Evolutionary conservation across 805 yeast species (phyloP).

Genomic region (Metschnikowia matae): DNA sequence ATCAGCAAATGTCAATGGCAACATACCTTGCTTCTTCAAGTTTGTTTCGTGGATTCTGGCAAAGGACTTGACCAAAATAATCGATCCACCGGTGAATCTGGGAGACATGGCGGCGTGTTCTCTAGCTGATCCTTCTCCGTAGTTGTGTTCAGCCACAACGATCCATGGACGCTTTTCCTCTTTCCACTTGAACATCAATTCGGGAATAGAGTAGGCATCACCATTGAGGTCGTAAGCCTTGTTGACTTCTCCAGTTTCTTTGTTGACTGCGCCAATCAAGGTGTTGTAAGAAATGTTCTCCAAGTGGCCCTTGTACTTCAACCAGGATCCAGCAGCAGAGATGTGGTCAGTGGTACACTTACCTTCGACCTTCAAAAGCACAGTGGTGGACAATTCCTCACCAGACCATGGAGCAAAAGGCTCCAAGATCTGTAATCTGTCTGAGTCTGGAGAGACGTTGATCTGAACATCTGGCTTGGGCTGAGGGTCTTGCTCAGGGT

Average conservation of each 20-base stretch:
- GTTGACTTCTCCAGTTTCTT: slow-evolving; percentile 95
- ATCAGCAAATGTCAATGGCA: slow-evolving; percentile 88
- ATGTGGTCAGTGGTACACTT: slow-evolving; percentile 98
- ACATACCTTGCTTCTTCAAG: slow-evolving; percentile 95
- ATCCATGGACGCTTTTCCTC: slow-evolving; percentile 81
- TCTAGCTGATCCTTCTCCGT: slow-evolving; percentile 99
- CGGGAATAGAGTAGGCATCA: slow-evolving; percentile 78
- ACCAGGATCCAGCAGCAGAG: slow-evolving; percentile 98
- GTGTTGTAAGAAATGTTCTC: slow-evolving; percentile 95
- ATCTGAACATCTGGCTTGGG: slow-evolving; percentile 58
- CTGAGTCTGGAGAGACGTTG: slow-evolving; percentile 81
- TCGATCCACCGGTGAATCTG: slow-evolving; percentile 86
- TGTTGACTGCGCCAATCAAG: slow-evolving; percentile 92
- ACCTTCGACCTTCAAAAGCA: slow-evolving; percentile 89
- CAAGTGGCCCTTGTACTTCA: slow-evolving; percentile 95
- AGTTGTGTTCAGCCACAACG: slow-evolving; percentile 95
- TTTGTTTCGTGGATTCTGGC: slow-evolving; percentile 99
- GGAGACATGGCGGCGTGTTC: slow-evolving; percentile 98
- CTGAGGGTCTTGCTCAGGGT: slow-evolving; percentile 67
- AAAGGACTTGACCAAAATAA: slow-evolving; percentile 87
- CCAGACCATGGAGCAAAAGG: slow-evolving; percentile 89
- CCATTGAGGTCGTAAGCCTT: slow-evolving; percentile 85
- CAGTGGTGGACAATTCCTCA: slow-evolving; percentile 70
- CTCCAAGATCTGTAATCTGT: slow-evolving; percentile 84
- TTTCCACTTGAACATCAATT: slow-evolving; percentile 94